Evolutionary conservation across 2,329 filamentous ascomycete genomes (phyloP).

Genomic region (Trichophyton schoenleinii): DNA sequence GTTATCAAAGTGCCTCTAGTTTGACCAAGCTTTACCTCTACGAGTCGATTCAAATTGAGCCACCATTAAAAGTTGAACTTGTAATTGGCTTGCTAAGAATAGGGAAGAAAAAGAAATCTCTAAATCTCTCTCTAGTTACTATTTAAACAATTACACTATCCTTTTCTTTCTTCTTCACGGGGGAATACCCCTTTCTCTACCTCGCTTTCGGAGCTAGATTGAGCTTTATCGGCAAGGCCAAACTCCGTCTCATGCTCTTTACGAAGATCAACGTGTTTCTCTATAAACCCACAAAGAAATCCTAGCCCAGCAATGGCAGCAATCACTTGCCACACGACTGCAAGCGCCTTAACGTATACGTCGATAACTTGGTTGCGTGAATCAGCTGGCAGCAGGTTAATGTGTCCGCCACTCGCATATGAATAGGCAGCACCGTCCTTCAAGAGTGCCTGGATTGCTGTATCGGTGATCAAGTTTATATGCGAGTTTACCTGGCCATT

Average conservation of each 20-base stretch:
- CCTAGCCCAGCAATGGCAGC: constrained; percentile 5
- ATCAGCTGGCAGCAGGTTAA: not conserved
- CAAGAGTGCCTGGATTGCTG: not conserved
- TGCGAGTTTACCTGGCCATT: constrained; percentile 18
- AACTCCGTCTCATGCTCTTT: constrained; percentile 10
- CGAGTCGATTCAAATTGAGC: no score
- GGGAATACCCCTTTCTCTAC: not conserved
- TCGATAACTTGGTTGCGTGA: not conserved
- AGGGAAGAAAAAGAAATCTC: no score
- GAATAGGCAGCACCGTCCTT: constrained; percentile 6
- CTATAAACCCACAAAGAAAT: constrained; percentile 2
- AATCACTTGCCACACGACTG: constrained; percentile 6
- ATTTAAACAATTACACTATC: no score
- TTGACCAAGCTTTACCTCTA: no score
- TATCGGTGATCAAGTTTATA: constrained; percentile 1
- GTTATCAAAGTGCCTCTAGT: no score
- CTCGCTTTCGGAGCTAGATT: not conserved
- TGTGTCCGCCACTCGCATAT: not conserved
- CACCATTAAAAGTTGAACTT: no score
- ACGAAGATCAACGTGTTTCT: constrained; percentile 6
- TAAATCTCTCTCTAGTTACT: no score
- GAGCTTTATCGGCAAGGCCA: not conserved
- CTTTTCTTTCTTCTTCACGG: no score
- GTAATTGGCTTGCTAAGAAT: no score
- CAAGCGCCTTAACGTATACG: not conserved